Evolutionary conservation across 176 grass and related monocot species (phyloP).

Genomic region (Eragrostis curvula): DNA sequence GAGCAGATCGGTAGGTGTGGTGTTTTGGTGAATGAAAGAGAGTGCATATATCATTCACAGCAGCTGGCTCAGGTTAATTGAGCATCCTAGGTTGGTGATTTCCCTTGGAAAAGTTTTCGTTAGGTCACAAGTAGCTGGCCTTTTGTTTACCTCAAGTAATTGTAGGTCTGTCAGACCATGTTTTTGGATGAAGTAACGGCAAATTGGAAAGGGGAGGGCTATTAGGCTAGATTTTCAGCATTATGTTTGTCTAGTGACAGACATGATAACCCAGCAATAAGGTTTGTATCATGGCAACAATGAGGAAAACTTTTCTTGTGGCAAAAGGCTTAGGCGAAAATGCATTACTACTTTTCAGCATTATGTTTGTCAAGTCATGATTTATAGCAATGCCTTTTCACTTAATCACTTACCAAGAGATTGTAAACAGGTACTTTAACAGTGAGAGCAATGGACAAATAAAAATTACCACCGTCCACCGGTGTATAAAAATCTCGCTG

Average conservation of each 20-base stretch:
- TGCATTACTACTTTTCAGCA: not conserved
- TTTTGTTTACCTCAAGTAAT: not conserved
- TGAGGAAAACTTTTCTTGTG: not conserved
- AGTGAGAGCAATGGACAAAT: not conserved
- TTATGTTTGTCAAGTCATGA: not conserved
- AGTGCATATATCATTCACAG: not conserved
- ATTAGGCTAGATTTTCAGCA: not conserved
- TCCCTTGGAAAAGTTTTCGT: not conserved
- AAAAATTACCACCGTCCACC: conserved; percentile 11
- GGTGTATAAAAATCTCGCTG: not conserved
- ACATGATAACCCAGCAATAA: not conserved
- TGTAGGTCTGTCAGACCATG: not conserved
- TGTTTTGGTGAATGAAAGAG: not conserved
- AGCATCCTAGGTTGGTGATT: conserved; percentile 7
- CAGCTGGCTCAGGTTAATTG: not conserved
- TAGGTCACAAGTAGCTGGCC: not conserved
- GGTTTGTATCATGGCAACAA: not conserved
- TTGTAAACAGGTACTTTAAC: not conserved
- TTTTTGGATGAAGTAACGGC: not conserved
- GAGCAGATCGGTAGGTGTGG: not conserved
- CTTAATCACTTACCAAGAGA: not conserved
- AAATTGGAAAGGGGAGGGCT: not conserved
- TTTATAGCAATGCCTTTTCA: not conserved
- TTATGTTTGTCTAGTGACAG: no score
- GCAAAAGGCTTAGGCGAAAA: not conserved